Base-by-base conservation (phyloP, 768 basidiomycete species). In the Exidia glandulosa region DNA sequence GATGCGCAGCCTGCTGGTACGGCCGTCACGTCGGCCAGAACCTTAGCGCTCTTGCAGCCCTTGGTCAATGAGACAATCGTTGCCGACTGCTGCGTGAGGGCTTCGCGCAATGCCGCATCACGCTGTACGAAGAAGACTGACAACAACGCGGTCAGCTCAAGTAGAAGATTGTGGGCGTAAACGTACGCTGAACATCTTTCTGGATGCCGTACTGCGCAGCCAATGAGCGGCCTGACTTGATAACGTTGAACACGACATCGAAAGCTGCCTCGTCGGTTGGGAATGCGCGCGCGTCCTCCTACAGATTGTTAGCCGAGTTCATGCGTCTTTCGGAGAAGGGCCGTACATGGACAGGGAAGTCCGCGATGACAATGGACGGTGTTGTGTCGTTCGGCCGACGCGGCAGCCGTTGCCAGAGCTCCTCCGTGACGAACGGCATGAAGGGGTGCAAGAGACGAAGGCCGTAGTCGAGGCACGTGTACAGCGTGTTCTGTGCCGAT, bases 361-460 rank as follows among this genome's bases (percentile, higher is more conserved):
- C 74, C 0, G 94, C 80, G 23, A 98, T 73, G 90, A 94, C 94
- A 70, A 99, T 93, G 0, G 92, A 92, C 6, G 85, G 83, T 10
- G 87, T 90, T 9, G 79, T 64, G 69, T 97, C 94, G 41, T 86
- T 86, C 1, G 87, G 83, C 61, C 94, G 78, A 19, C 94, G 79
- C 0, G 94, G 94, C 2, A 99, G 77, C 31, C 96, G 84, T 71
- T 99, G 96, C 96, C 96, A 99, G 12, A 99, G 76, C 71, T 98
- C 96, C 74, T 99, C 96, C 3, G 96, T 97, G 32, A 99, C 90
- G 72, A 89, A 99, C 1, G 96, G 96, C 96, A 98, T 99, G 76
- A 98, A 94, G 0, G 96, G 96, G 71, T 98, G 96, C 1, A 98
- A 78, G 2, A 99, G 77, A 23, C 87, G 84, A 58, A 99, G 77